Conservation (phyloP, 2,329 filamentous ascomycete species). For the Pleochaeta shiraiana region DNA sequence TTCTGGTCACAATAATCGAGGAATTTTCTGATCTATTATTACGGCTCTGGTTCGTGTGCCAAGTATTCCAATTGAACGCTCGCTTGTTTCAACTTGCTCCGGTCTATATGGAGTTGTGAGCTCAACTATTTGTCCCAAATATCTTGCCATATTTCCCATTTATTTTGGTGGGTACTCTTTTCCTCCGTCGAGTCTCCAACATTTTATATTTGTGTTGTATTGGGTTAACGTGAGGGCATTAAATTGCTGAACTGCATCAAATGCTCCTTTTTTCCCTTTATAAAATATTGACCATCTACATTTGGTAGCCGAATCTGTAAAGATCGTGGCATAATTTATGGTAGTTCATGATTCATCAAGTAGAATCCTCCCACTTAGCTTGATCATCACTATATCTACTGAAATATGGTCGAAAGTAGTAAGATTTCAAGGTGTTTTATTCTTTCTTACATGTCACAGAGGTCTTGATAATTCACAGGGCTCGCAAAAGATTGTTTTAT, state of each 20-base stretch:
- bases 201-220: neutral
- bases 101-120: neutral
- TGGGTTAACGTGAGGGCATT: neutral
- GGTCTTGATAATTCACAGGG: neutral
- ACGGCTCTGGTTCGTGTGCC: neutral
- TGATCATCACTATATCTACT: neutral
- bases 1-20: constrained; percentile 1
- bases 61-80: constrained; percentile 1
- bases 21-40: constrained; percentile 3
- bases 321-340: neutral
- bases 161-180: neutral
- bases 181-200: neutral
- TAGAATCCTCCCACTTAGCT: neutral
- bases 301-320: too few relatives aligned
- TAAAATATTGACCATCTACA: neutral
- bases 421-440: neutral
- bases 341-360: neutral
- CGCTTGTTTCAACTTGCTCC: constrained; percentile 2
- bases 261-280: neutral
- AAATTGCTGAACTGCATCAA: neutral
- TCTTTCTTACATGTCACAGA: neutral
- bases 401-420: neutral
- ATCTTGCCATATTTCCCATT: too few relatives aligned
- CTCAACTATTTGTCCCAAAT: constrained; percentile 4
- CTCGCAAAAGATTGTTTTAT: neutral